A percentile compares a stretch with the other conserved stretches of the same genome.
Evolutionary conservation across 805 yeast species (phyloP).

Genomic region (Metschnikowia proteae): DNA sequence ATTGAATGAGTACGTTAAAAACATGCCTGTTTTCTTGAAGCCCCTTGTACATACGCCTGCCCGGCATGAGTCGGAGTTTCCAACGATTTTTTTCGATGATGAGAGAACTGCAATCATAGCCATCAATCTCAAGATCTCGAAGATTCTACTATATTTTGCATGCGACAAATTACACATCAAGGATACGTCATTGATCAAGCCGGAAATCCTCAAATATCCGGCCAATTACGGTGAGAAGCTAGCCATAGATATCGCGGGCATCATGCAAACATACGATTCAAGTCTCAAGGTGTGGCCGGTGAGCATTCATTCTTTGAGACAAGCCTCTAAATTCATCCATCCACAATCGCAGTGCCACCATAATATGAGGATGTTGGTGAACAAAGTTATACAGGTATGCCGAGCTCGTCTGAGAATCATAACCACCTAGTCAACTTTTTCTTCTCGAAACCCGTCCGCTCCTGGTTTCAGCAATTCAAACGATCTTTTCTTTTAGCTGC

Average conservation of each 20-base stretch:
- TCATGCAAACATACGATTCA: constrained; percentile 34
- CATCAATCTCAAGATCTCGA: constrained; percentile 29
- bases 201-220: constrained; percentile 24
- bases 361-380: constrained; percentile 13
- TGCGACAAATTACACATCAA: constrained; percentile 7
- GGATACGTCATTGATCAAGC: constrained; percentile 18
- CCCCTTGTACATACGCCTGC: constrained; percentile 32
- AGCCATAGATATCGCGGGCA: constrained; percentile 37
- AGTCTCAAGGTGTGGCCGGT: constrained; percentile 34
- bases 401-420: constrained; percentile 16
- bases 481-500: constrained; percentile 29
- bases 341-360: constrained; percentile 10
- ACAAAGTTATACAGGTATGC: constrained; percentile 13
- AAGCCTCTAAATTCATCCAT: constrained; percentile 16
- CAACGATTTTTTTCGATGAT: constrained; percentile 33
- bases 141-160: constrained; percentile 29
- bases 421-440: neutral
- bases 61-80: constrained; percentile 23
- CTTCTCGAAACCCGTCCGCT: neutral
- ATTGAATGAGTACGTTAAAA: constrained; percentile 28
- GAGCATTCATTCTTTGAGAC: constrained; percentile 31
- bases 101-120: constrained; percentile 33
- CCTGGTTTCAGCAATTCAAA: neutral
- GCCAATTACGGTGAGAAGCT: constrained; percentile 23
- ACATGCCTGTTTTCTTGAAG: constrained; percentile 28